Evolutionary conservation across 1,284 basidiomycete genomes (phyloP).

Genomic region (Ceratobasidium sp.): DNA sequence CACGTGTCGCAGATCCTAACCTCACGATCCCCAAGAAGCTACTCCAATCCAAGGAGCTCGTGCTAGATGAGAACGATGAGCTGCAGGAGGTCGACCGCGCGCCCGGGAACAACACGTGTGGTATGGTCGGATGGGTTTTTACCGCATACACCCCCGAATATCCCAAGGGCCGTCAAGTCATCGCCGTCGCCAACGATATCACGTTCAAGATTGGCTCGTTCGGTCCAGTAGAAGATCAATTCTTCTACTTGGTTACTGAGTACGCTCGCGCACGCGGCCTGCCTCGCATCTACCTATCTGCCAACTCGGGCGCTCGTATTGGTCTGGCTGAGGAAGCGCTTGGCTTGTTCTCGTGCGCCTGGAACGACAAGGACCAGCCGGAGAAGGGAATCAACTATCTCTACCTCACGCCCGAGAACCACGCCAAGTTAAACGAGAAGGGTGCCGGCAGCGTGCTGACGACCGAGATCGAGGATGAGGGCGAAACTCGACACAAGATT

Average conservation of each 20-base stretch:
- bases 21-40: constrained; percentile 82
- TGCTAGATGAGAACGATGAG: constrained; percentile 94
- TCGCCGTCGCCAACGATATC: constrained; percentile 98
- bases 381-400: constrained; percentile 98
- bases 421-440: constrained; percentile 86
- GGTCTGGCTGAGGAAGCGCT: constrained; percentile 96
- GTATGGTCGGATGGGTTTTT: constrained; percentile 99
- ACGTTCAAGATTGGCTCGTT: constrained; percentile 99
- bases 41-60: constrained; percentile 88
- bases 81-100: constrained; percentile 91
- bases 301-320: constrained; percentile 97
- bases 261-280: constrained; percentile 91
- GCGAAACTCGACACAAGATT: constrained; percentile 92
- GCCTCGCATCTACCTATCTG: constrained; percentile 97
- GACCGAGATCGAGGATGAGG: constrained; percentile 86
- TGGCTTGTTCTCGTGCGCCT: constrained; percentile 91
- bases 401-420: constrained; percentile 91
- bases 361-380: constrained; percentile 84
- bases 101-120: constrained; percentile 94
- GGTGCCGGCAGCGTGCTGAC: constrained; percentile 84
- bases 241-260: constrained; percentile 95
- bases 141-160: constrained; percentile 94
- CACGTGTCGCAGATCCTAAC: constrained; percentile 74
- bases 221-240: constrained; percentile 95
- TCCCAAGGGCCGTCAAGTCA: constrained; percentile 87